Evolutionary conservation across 306 rosid genomes (phyloP), one percentile per base, ranked within the genome.

Genomic region (Corylus americana): DNA sequence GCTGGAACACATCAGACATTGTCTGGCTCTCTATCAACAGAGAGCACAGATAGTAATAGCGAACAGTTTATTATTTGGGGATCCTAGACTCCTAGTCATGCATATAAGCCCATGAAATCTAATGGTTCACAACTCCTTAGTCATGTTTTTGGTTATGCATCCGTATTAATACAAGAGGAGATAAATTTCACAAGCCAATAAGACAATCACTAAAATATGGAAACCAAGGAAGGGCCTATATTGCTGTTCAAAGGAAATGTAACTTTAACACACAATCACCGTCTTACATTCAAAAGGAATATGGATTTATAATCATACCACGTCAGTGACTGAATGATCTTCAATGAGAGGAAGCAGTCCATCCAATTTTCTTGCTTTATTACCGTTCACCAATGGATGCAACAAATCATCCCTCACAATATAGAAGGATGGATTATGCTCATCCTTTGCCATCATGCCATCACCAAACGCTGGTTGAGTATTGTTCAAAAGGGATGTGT

Each of bases 311-410:
- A 84, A 74, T 16, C 87, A 80, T 78, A 94, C 98, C 94, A 92
- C 89, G 80, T 94, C 91, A 59, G 97, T 94, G 45, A 91, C 95
- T 10, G 82, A 88, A 77, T 83, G 78, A 76, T 89, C 90, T 84
- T 91, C 89, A 49, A 91, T 62, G 1, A 91, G 74, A 77, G 97
- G 97, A 81, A 94, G 80, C 44, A 92, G 55, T 18, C 55, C 97
- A 82, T 94, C 98, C 69, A 94, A 79, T 83, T 94, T 94, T 66
- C 98, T 87, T 4, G 97, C 94, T 85, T 94, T 92, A 71, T 94
- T 94, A n/a, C 98, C 98, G 73, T 91, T 92, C 73, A 91, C 79
- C 64, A 94, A 47, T 1, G 98, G 97, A 81, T 94, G 98, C 91
- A 92, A 85, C 85, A 92, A 91, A 87, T 95, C 98, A 84, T 95